A percentile compares a stretch with the other conserved stretches of the same genome.
Conservation (phyloP, 495 filamentous ascomycete genomes). For the Aspergillus sclerotiicarbonarius region DNA sequence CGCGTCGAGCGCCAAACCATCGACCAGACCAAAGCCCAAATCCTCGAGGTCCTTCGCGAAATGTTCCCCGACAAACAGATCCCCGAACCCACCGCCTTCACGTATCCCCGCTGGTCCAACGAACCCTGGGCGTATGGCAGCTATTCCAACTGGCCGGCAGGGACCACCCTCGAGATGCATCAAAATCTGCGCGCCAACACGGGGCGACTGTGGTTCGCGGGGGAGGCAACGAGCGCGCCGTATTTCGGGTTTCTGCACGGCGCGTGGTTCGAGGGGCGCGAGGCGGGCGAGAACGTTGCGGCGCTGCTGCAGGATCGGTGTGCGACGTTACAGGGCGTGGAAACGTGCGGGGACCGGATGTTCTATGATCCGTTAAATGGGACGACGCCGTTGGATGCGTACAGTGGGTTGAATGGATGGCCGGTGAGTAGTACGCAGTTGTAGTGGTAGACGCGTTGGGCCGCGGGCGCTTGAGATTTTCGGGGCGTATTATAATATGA, state of each 20-base stretch:
- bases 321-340: neutral
- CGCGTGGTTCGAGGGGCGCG: conserved; percentile 60
- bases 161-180: conserved; percentile 64
- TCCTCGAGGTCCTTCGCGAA: conserved; percentile 57
- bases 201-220: conserved; percentile 65
- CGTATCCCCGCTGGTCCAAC: conserved; percentile 68
- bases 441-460: neutral
- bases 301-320: conserved; percentile 22
- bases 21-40: conserved; percentile 56
- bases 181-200: conserved; percentile 72
- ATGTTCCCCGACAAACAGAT: conserved; percentile 64
- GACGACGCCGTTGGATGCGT: conserved; percentile 16
- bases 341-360: conserved; percentile 16
- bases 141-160: conserved; percentile 73
- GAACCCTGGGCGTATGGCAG: conserved; percentile 66
- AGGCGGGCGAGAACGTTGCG: conserved; percentile 52
- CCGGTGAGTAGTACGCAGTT: conserved; percentile 14
- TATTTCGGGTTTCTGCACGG: conserved; percentile 75
- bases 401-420: conserved; percentile 16
- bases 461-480: neutral
- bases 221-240: conserved; percentile 66
- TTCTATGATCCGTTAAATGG: conserved; percentile 30
- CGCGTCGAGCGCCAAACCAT: conserved; percentile 63
- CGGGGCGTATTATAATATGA: neutral
- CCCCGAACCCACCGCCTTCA: conserved; percentile 66